Evolutionary conservation across 1,284 basidiomycete species (phyloP).

Genomic region (Malassezia obtusa): DNA sequence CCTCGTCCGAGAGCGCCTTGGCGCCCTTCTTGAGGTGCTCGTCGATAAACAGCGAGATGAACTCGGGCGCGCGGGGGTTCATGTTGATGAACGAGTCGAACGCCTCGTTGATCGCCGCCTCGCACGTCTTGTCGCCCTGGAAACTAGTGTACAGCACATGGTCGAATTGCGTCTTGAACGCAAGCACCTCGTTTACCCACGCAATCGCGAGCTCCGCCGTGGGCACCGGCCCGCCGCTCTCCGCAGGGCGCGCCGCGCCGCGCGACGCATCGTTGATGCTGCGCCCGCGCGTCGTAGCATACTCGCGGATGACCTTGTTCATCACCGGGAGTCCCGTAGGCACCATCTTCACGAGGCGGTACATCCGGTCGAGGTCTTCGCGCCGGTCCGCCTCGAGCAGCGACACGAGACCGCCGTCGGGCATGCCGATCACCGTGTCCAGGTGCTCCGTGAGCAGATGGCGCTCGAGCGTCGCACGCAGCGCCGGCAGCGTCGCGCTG

Average conservation of each 20-base stretch:
- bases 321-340: constrained; percentile 57
- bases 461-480: constrained; percentile 68
- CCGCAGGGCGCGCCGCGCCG: constrained; percentile 6
- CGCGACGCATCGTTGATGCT: constrained; percentile 60
- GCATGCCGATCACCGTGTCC: constrained; percentile 64
- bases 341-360: constrained; percentile 66
- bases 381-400: constrained; percentile 77
- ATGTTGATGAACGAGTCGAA: constrained; percentile 86
- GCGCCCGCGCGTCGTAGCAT: constrained; percentile 66
- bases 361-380: constrained; percentile 70
- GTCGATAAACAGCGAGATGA: constrained; percentile 91
- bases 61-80: constrained; percentile 81
- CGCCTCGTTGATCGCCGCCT: constrained; percentile 81
- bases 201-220: constrained; percentile 59
- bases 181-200: constrained; percentile 89
- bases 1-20: constrained; percentile 87
- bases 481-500: constrained; percentile 60
- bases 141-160: constrained; percentile 64
- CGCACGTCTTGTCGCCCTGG: constrained; percentile 61
- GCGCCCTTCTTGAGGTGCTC: constrained; percentile 91
- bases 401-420: constrained; percentile 70
- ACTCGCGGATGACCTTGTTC: constrained; percentile 63
- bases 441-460: constrained; percentile 72
- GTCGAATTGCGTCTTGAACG: constrained; percentile 86
- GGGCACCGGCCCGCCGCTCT: background rate